phyloP scores from a whole-genome alignment of 2,329 filamentous ascomycete genomes.

The Fusarium luffae region DNA sequence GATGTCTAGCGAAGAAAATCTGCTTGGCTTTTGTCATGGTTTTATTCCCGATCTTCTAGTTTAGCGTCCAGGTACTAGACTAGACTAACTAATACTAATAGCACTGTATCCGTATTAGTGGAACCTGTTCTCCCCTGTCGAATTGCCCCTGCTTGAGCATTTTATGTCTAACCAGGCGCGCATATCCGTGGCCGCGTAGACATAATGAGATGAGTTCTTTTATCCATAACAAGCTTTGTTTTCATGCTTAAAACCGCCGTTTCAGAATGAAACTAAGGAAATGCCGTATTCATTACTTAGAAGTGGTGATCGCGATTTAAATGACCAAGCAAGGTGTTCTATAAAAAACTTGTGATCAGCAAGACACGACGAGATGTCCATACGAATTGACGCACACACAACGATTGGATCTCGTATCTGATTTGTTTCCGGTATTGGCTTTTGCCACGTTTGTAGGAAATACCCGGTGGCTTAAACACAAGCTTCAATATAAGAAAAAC shows the following conservation, averaged over 20 bases:
- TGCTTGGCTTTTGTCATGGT: background rate
- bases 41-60: constrained; percentile 10
- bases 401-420: background rate
- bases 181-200: constrained; percentile 6
- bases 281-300: background rate
- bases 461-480: background rate
- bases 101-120: constrained; percentile 1
- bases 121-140: background rate
- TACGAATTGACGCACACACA: background rate
- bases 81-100: background rate
- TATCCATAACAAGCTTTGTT: constrained; percentile 13
- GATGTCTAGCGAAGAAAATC: background rate
- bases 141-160: background rate
- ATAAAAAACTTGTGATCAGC: background rate
- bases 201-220: background rate
- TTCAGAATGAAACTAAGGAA: background rate
- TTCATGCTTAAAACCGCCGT: constrained; percentile 5
- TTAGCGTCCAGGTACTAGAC: background rate
- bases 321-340: background rate
- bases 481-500: background rate
- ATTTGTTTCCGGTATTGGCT: background rate
- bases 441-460: background rate
- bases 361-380: background rate
- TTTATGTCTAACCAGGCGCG: constrained; percentile 12
- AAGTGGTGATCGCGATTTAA: background rate